Conservation (phyloP, 1,284 basidiomycete species). For the Austroboletus niveus region DNA sequence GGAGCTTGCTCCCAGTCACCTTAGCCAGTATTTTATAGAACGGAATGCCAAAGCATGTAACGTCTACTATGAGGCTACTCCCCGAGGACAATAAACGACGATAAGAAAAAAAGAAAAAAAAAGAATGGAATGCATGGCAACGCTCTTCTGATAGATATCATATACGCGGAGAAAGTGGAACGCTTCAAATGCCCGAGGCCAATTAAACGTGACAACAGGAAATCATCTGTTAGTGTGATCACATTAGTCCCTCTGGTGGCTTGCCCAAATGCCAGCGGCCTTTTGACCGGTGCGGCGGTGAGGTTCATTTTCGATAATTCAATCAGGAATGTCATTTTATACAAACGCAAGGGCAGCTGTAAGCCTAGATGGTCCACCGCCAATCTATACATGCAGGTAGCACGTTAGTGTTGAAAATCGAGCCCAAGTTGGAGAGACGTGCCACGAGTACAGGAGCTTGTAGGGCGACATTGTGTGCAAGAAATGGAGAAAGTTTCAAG, state of each 20-base stretch:
- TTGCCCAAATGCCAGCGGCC: slow-evolving; percentile 30
- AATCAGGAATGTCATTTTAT: slow-evolving; percentile 38
- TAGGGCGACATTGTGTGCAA: slow-evolving; percentile 9
- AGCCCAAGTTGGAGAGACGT: neutral
- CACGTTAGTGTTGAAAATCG: neutral
- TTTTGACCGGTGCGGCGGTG: slow-evolving; percentile 26
- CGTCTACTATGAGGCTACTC: no score
- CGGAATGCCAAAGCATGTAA: no score
- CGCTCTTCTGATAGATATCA: slow-evolving; percentile 16
- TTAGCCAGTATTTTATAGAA: no score
- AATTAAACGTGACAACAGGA: neutral
- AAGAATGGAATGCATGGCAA: neutral
- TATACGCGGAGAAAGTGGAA: slow-evolving; percentile 28
- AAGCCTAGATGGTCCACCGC: slow-evolving; percentile 50
- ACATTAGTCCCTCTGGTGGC: neutral
- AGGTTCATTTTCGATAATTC: slow-evolving; percentile 36
- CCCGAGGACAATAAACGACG: no score
- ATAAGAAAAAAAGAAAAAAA: no score
- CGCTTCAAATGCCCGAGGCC: slow-evolving; percentile 33
- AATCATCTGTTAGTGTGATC: neutral
- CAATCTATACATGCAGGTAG: slow-evolving; percentile 34
- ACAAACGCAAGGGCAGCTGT: slow-evolving; percentile 46
- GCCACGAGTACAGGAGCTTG: slow-evolving; percentile 22
- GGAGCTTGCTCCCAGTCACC: no score
- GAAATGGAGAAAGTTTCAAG: no score